Conservation (phyloP, 371 early-diverging fungal species). For the Nosema muscidifuracis region DNA sequence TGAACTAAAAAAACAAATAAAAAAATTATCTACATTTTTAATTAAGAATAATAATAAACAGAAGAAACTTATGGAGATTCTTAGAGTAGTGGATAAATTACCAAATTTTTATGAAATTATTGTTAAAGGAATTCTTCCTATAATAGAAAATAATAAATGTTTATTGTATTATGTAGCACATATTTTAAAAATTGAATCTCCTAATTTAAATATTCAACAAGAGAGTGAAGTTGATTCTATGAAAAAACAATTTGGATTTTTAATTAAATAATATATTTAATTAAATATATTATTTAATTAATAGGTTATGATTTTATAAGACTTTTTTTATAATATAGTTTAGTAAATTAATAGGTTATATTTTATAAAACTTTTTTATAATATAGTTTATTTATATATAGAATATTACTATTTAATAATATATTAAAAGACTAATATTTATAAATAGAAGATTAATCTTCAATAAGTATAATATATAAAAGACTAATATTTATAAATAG, state of each 20-base stretch:
- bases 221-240: conserved; percentile 9
- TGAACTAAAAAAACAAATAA: not conserved
- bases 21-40: not conserved
- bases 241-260: conserved; percentile 29
- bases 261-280: conserved; percentile 4
- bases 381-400: no score
- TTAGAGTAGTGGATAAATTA: conserved; percentile 21
- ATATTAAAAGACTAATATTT: no score
- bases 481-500: no score
- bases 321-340: no score
- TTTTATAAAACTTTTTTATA: no score
- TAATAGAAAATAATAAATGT: not conserved
- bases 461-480: no score
- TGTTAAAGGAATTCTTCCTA: conserved; percentile 10
- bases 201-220: conserved; percentile 13
- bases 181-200: conserved; percentile 2
- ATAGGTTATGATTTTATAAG: no score
- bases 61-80: conserved; percentile 35
- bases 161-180: conserved; percentile 5
- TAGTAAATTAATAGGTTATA: no score
- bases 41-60: not conserved
- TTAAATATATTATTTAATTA: no score
- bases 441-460: no score
- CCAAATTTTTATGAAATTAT: conserved; percentile 26
- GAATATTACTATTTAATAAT: no score